A percentile compares a stretch with the other conserved stretches of the same genome.
phyloP scores from a whole-genome alignment of 2,329 filamentous ascomycete genomes.

The Septoria petroselini region DNA sequence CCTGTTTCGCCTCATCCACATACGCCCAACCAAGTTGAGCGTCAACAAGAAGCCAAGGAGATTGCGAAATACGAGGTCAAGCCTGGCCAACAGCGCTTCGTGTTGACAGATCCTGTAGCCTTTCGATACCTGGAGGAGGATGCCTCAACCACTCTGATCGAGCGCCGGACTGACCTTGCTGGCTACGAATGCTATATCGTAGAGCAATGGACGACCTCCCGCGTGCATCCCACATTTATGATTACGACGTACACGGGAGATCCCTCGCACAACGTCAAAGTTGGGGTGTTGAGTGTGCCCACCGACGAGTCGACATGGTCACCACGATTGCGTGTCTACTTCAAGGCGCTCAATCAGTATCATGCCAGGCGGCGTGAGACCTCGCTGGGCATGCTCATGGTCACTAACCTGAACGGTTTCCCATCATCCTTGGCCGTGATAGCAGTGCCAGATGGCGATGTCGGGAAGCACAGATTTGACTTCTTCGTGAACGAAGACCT shows the following conservation, averaged over 20 bases:
- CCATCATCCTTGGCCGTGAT: slow-evolving; percentile 93
- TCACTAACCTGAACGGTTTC: slow-evolving; percentile 89
- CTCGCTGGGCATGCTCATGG: slow-evolving; percentile 78
- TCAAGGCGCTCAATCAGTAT: slow-evolving; percentile 78
- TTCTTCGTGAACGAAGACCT: slow-evolving; percentile 95
- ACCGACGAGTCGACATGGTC: slow-evolving; percentile 79
- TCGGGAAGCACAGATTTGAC: slow-evolving; percentile 71
- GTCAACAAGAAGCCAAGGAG: slow-evolving; percentile 8
- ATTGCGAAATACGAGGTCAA: slow-evolving; percentile 9
- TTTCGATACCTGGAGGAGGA: slow-evolving; percentile 84
- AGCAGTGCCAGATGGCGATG: slow-evolving; percentile 78
- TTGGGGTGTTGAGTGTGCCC: slow-evolving; percentile 77
- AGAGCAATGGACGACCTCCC: slow-evolving; percentile 96
- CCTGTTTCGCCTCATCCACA: slow-evolving; percentile 17
- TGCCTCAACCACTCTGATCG: slow-evolving; percentile 67
- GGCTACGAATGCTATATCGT: slow-evolving; percentile 94
- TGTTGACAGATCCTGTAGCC: slow-evolving; percentile 64
- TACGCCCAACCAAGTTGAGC: slow-evolving; percentile 14
- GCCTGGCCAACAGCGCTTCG: slow-evolving; percentile 54
- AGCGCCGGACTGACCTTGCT: slow-evolving; percentile 65
- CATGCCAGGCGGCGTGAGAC: slow-evolving; percentile 84
- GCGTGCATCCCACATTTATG: slow-evolving; percentile 82
- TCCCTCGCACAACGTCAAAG: slow-evolving; percentile 70
- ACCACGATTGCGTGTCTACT: slow-evolving; percentile 72
- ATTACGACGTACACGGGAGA: slow-evolving; percentile 94